phyloP scores from a whole-genome alignment of 1,284 basidiomycete species.

The Pascua guehoae region DNA sequence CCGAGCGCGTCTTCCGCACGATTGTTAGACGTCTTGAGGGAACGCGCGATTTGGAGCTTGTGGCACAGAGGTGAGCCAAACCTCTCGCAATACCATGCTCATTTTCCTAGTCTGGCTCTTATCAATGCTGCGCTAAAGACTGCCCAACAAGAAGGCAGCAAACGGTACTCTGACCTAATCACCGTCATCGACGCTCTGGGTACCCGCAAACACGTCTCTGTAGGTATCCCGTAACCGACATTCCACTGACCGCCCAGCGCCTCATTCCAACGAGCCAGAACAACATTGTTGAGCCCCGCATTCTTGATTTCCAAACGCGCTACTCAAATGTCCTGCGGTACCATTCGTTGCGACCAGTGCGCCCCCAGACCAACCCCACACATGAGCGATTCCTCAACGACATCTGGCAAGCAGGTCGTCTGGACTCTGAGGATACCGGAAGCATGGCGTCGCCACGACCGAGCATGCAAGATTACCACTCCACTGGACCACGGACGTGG shows the following conservation, averaged over 20 bases:
- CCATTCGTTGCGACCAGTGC: conserved; percentile 72
- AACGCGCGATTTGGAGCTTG: conserved; percentile 72
- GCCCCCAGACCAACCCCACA: conserved; percentile 60
- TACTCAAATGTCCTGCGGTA: conserved; percentile 75
- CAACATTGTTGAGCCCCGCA: conserved; percentile 73
- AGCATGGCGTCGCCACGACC: conserved; percentile 10
- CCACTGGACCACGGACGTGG: conserved; percentile 17
- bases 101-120: conserved; percentile 65
- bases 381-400: conserved; percentile 64
- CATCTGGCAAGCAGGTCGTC: conserved; percentile 62
- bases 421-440: conserved; percentile 21
- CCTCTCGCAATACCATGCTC: no score
- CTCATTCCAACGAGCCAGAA: conserved; percentile 71
- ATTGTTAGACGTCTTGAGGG: conserved; percentile 74
- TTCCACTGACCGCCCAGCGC: conserved; percentile 54
- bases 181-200: conserved; percentile 65
- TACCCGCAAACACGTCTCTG: conserved; percentile 77
- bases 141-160: conserved; percentile 34
- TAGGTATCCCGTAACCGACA: conserved; percentile 49
- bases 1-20: conserved; percentile 34
- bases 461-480: conserved; percentile 38
- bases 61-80: conserved; percentile 66
- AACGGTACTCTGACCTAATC: conserved; percentile 36
- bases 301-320: conserved; percentile 88
- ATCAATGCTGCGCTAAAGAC: conserved; percentile 64